Base-by-base conservation (phyloP, 192 early-diverging fungal genomes). In the Spizellomyces punctatus region DNA sequence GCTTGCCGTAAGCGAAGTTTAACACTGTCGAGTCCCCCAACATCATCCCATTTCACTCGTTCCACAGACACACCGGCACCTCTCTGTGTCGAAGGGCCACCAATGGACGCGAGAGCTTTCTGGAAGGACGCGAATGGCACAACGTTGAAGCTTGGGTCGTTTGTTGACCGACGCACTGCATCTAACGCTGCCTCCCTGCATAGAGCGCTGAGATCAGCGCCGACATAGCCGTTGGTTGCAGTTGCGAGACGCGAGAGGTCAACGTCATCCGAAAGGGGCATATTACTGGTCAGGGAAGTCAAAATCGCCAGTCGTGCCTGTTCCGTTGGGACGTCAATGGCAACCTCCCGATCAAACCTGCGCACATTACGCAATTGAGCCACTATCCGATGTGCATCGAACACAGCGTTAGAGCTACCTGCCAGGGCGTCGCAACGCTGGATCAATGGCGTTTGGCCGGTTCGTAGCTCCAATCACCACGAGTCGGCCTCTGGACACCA, bases 391-490 rank as follows among this genome's bases (percentile, higher is more conserved):
- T 36, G 3, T 36, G 3, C 27, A 36, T 36, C 27, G 27, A 3
- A 36, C 27, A 36, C 27, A 36, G 3, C 27, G 27, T 36, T 36
- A 36, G 63, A n/a, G 6, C 0, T 78, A 89, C 88, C 91, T 79
- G 16, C 95, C 95, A 6, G 93, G 93, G 48, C 95, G 76, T 17
- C 94, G 72, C 22, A 96, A 67, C 5, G 94, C 93, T 4, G 92
- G 85, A 75, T 96, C 93, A 47, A 96, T 85, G 6, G 87, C 83
- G 64, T 95, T 95, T 0, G 93, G 95, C 44, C 90, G 81, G 78
- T 96, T 96, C 2, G 95, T 96, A 8, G 95, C 93, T n/a, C 83
- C 95, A 47, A 96, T 78, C 7, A 96, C 87, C 27, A 96, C 81
- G 7, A 94, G 74, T 17, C 85, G 76, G 5, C 75, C 79, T 22